Base-by-base conservation (phyloP, 345 rosid species). In the Linum usitatissimum region DNA sequence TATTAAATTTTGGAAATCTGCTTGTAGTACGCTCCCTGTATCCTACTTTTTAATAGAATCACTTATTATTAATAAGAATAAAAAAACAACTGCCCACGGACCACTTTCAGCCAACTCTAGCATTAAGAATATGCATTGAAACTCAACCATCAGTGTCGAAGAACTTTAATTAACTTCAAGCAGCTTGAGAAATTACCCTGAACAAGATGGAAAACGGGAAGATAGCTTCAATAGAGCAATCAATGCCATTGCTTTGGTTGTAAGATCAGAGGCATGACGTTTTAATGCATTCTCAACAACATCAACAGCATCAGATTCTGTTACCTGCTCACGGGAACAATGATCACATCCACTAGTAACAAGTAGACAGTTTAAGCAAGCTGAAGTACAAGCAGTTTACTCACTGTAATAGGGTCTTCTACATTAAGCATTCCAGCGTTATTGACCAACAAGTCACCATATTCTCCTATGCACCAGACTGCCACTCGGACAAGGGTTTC, bases 401-500 rank as follows among this genome's bases (percentile, higher is more conserved):
- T 82, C 71, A 94, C 99, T 49, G 96, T 90, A 71, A 88, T 61
- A 55, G 97, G 89, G 72, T 94, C 92, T 77, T 94, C 99, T 48
- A 79, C 65, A 73, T 82, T 76, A 75, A 94, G 92, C 88, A 90
- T 76, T 70, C 99, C 97, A 23, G 67, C 81, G 81, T 82, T 90
- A 65, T 88, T 86, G 57, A 90, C 88, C 85, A 94, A 75, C 78
- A 94, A 61, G 75, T 94, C 99, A 67, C 97, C 99, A 70, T 90
- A 94, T 79, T 94, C 99, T 69, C 99, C 99, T 59, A 94, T 78
- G 81, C 97, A 94, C 99, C 99, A 94, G 61, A 88, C 82, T 31
- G 99, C 97, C 69, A 88, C 96, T 66, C 91, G 92, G 75, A 85
- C 90, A 76, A 94, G 96, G 69, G 78, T 80, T 85, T 90, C 97